Evolutionary conservation across 1,284 basidiomycete species (phyloP).

Genomic region (Tremellales sp.): DNA sequence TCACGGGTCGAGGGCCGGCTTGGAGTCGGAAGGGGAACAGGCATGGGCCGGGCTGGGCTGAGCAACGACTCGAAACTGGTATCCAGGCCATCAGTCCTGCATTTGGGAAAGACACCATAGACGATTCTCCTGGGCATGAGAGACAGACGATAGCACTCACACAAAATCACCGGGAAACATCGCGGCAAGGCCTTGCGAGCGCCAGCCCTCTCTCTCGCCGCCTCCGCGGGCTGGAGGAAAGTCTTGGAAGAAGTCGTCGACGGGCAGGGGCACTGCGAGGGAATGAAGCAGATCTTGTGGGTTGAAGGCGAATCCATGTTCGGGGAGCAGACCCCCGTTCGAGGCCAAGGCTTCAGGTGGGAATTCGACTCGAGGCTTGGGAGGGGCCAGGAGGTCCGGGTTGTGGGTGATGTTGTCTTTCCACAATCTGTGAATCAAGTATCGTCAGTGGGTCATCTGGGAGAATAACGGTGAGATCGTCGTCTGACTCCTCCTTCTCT

Average conservation of each 20-base stretch:
- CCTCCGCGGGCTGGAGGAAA: slow-evolving; percentile 48
- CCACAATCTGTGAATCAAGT: not conserved
- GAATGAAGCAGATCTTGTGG: slow-evolving; percentile 25
- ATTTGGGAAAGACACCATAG: too few relatives aligned
- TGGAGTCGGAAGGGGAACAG: too few relatives aligned
- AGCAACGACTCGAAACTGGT: too few relatives aligned
- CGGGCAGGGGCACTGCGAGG: slow-evolving; percentile 21
- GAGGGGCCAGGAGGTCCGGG: not conserved
- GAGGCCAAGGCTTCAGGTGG: not conserved
- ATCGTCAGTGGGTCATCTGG: not conserved
- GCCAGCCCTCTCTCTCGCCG: too few relatives aligned
- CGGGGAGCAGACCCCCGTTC: slow-evolving; percentile 12
- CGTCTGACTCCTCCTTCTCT: not conserved
- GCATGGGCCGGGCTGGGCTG: too few relatives aligned
- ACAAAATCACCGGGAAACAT: too few relatives aligned
- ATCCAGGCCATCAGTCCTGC: too few relatives aligned
- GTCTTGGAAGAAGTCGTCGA: slow-evolving; percentile 32
- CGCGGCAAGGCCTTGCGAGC: too few relatives aligned
- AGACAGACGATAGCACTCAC: too few relatives aligned
- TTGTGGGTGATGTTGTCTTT: not conserved
- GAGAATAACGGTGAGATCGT: not conserved
- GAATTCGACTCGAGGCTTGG: not conserved
- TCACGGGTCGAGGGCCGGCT: too few relatives aligned
- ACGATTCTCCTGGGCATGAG: too few relatives aligned
- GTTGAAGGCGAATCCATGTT: slow-evolving; percentile 26